Evolutionary conservation across 768 basidiomycete genomes (phyloP).

Genomic region (Leccinum uliginosum): DNA sequence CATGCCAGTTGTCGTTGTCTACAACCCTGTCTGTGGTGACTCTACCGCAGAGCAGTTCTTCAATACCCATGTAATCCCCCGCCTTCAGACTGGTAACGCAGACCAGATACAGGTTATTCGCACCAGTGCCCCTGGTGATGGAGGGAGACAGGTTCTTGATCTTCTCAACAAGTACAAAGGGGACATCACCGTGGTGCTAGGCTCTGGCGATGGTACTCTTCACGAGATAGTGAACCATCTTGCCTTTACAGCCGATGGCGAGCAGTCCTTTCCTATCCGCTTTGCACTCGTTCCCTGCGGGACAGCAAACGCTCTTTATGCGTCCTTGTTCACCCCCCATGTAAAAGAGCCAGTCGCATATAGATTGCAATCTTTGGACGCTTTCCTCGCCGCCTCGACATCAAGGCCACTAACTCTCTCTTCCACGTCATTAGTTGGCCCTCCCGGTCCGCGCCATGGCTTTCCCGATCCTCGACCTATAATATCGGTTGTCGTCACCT

Average conservation of each 20-base stretch:
- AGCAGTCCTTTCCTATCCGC: constrained; percentile 25
- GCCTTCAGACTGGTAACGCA: constrained; percentile 37
- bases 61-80: constrained; percentile 56
- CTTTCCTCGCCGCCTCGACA: constrained; percentile 39
- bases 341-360: constrained; percentile 31
- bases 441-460: constrained; percentile 22
- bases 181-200: constrained; percentile 49
- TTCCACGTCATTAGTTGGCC: constrained; percentile 41
- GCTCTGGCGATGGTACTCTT: constrained; percentile 89
- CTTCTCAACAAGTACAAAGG: constrained; percentile 35
- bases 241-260: constrained; percentile 14
- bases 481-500: constrained; percentile 79
- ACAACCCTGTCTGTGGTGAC: constrained; percentile 75
- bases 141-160: constrained; percentile 42
- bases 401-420: constrained; percentile 50
- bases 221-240: constrained; percentile 81
- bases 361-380: constrained; percentile 52
- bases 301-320: constrained; percentile 91
- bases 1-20: constrained; percentile 58
- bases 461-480: constrained; percentile 22
- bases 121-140: constrained; percentile 54
- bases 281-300: constrained; percentile 69
- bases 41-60: constrained; percentile 54
- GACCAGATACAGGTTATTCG: constrained; percentile 37
- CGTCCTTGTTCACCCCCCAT: constrained; percentile 63